Evolutionary conservation across 495 filamentous ascomycete genomes (phyloP).

Genomic region (Viridothelium virens): DNA sequence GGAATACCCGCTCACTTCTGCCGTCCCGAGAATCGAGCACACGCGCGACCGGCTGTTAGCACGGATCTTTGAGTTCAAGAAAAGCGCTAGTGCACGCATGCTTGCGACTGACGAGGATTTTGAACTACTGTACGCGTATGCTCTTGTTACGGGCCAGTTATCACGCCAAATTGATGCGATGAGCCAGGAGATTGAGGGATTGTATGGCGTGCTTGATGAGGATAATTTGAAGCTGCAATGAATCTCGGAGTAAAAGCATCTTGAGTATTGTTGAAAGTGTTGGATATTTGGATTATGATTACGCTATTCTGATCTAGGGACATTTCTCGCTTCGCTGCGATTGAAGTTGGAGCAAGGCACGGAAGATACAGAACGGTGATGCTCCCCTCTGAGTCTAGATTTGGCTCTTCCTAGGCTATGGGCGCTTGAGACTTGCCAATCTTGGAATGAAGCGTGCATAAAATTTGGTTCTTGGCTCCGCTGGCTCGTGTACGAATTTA

Average conservation of each 20-base stretch:
- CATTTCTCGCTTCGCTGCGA: neutral
- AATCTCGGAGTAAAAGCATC: neutral
- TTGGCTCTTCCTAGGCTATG: no score
- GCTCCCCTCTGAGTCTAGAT: no score
- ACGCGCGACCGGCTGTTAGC: conserved; percentile 77
- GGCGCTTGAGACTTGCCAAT: no score
- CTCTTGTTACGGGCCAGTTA: conserved; percentile 59
- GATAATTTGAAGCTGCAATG: conserved; percentile 63
- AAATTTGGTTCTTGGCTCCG: no score
- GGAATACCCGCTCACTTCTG: conserved; percentile 84
- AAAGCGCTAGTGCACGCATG: conserved; percentile 49
- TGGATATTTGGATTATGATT: neutral
- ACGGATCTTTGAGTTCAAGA: conserved; percentile 78
- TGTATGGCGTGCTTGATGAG: conserved; percentile 73
- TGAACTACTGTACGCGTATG: conserved; percentile 64
- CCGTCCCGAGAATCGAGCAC: conserved; percentile 71
- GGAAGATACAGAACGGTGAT: no score
- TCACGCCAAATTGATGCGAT: conserved; percentile 62
- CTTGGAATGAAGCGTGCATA: no score
- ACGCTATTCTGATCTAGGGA: neutral
- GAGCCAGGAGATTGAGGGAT: conserved; percentile 56
- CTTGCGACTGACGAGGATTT: conserved; percentile 59
- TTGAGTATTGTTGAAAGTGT: neutral
- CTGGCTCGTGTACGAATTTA: no score
- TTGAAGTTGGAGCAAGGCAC: no score